A percentile compares a stretch with the other conserved stretches of the same genome.
phyloP scores from a whole-genome alignment of 129 eudicot species.

The Dittrichia graveolens region DNA sequence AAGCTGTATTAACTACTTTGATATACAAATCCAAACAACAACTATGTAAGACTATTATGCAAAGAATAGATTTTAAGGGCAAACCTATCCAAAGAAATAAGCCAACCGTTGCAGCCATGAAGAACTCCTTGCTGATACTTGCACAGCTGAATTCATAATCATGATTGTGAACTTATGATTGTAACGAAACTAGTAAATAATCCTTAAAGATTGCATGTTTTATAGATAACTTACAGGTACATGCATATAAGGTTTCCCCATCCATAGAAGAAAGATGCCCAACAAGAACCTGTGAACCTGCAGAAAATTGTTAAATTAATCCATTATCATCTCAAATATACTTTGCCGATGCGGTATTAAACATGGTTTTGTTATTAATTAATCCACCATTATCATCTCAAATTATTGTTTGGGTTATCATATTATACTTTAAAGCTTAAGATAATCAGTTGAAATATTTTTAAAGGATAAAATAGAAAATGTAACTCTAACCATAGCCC shows the following conservation, averaged over 20 bases:
- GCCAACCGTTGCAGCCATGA: conserved; percentile 72
- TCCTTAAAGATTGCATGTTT: conserved; percentile 10
- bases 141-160: conserved; percentile 58
- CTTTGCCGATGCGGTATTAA: background rate
- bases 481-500: no score
- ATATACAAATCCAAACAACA: background rate
- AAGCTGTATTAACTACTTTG: background rate
- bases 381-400: no score
- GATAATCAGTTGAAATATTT: no score
- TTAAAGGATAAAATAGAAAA: no score
- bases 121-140: conserved; percentile 81
- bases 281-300: conserved; percentile 86
- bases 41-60: conserved; percentile 3
- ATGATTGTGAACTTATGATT: conserved; percentile 9
- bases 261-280: conserved; percentile 85
- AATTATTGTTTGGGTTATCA: no score
- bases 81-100: conserved; percentile 81
- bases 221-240: conserved; percentile 60
- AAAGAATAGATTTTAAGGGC: conserved; percentile 22
- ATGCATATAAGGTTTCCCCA: conserved; percentile 88
- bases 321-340: conserved; percentile 2
- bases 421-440: no score
- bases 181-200: conserved; percentile 2
- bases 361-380: background rate
- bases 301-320: conserved; percentile 19